These are phyloP conservation scores for Umbelopsis sp. DNA, from an alignment of 192 early-diverging fungal genomes.

Conservation along the genomic window DNA sequence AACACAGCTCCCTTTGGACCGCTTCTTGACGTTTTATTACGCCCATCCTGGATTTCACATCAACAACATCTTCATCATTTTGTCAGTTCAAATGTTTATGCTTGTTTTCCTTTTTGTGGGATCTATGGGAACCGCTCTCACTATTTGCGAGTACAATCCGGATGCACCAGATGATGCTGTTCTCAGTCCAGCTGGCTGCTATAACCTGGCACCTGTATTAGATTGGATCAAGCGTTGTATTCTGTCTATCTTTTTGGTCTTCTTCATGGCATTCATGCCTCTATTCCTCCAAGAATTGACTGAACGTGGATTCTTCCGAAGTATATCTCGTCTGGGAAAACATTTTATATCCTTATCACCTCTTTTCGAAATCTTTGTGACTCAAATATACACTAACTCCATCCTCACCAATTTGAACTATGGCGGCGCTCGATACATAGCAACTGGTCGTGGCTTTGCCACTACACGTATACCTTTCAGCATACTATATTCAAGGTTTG, in stretches of 20 bases:
- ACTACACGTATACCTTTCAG: conserved; percentile 77
- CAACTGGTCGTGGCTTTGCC: conserved; percentile 84
- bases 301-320: conserved; percentile 77
- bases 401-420: conserved; percentile 78
- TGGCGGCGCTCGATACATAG: conserved; percentile 85
- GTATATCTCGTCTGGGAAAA: conserved; percentile 70
- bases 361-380: conserved; percentile 85
- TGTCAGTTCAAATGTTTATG: conserved; percentile 82
- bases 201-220: conserved; percentile 70
- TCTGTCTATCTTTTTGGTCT: conserved; percentile 78
- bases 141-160: conserved; percentile 60
- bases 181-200: conserved; percentile 59
- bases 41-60: conserved; percentile 90
- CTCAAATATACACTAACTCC: conserved; percentile 82
- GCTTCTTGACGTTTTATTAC: conserved; percentile 87
- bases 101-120: conserved; percentile 76
- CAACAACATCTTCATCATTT: conserved; percentile 87
- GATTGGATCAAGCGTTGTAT: conserved; percentile 85
- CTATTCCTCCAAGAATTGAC: conserved; percentile 83
- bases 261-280: conserved; percentile 80
- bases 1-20: conserved; percentile 80
- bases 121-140: conserved; percentile 63
- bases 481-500: conserved; percentile 75
- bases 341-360: conserved; percentile 84
- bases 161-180: conserved; percentile 49